Base-by-base conservation (phyloP, 228 moss, liverwort and hornwort genomes). In the Sphagnum fallax region DNA sequence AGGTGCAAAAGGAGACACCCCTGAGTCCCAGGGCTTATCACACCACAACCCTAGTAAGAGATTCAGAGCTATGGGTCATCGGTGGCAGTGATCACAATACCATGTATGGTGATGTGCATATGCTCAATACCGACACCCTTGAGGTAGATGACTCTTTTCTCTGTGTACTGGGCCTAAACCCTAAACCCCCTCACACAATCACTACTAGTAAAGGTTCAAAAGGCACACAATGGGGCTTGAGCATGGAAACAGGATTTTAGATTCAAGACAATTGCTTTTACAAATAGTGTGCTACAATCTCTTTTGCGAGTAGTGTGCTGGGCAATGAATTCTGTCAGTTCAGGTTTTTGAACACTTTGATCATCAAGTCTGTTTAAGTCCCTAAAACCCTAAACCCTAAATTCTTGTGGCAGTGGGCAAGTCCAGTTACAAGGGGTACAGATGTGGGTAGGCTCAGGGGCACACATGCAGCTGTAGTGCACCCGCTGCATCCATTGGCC, bases 1-100 rank as follows among this genome's bases (percentile, higher is more conserved):
- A 82, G 63, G 67, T 90, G 63, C 95, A 91, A 70, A 85, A 75
- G 52, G 87, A 86, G 48, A 79, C 86, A 10, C 79, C 90, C 11
- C 52, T 92, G 48, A 76, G 74, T 64, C 75, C 95, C 0, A 89
- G 95, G 53, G 95, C 95, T 12, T 95, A 95, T 65, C 95, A 95
- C 62, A 92, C 90, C 18, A 86, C 89, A 47, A 92, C 95, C 63
- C 74, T 91, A 58, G 81, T 92, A 49, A 74, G 83, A 65, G 84
- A 80, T 62, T 81, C 70, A 49, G 81, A 88, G 77, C 74, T 95
- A 64, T 95, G 95, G 95, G 76, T 95, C 49, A 88, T 95, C 51
- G 95, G 95, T 52, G 95, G 95, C 48, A 95, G 90, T 58, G 92
- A 90, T 70, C 85, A 73, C 66, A 62, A 74, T 77, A 80, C 71